A percentile compares a stretch with the other conserved stretches of the same genome.
phyloP scores from a whole-genome alignment of 2,329 filamentous ascomycete genomes.

The Botrytis pseudocinerea region DNA sequence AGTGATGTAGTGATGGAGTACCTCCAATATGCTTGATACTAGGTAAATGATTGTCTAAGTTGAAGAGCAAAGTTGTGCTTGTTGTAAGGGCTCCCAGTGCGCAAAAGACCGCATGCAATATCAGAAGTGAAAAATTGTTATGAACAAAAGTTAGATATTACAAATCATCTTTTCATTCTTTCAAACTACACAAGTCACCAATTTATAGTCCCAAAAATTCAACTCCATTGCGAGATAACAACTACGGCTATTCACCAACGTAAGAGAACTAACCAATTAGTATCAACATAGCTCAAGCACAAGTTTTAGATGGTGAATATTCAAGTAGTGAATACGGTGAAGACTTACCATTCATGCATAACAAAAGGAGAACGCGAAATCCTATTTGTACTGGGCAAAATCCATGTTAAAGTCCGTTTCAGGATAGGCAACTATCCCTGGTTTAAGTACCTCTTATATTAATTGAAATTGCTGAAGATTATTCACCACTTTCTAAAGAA shows the following conservation, averaged over 20 bases:
- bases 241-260: not conserved
- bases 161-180: not conserved
- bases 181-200: too few species aligned
- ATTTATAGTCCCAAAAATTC: not conserved
- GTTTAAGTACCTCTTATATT: too few species aligned
- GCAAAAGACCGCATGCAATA: not conserved
- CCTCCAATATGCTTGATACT: not conserved
- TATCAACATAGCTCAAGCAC: not conserved
- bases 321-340: not conserved
- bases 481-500: too few species aligned
- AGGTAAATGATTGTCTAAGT: not conserved
- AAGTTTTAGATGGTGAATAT: not conserved
- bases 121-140: not conserved
- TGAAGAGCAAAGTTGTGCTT: not conserved
- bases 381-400: not conserved
- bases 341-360: not conserved
- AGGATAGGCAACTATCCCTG: not conserved
- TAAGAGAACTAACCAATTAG: not conserved
- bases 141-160: not conserved
- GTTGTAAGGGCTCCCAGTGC: not conserved
- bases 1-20: not conserved
- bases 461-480: too few species aligned
- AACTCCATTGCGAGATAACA: not conserved
- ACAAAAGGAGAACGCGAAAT: not conserved
- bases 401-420: fast-evolving